These are phyloP conservation scores for Ogataea salicorniae DNA, from an alignment of 805 yeast genomes.

Conservation along the genomic window DNA sequence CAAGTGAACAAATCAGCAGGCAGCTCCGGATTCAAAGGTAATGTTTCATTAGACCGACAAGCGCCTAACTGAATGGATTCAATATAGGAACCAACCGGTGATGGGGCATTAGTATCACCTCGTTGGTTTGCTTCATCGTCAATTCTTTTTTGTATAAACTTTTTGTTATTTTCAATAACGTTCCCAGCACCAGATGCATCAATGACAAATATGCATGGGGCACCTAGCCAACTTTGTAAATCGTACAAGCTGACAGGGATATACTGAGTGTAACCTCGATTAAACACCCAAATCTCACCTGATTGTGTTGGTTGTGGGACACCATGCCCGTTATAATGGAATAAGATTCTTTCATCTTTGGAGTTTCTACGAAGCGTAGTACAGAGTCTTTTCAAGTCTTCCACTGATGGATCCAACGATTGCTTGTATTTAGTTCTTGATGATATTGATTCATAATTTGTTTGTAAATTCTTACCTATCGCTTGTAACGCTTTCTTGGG, in stretches of 20 bases:
- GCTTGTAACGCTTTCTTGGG: slow-evolving; percentile 87
- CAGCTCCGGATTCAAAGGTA: slow-evolving; percentile 89
- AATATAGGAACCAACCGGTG: slow-evolving; percentile 63
- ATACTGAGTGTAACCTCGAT: slow-evolving; percentile 94
- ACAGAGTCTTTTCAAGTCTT: slow-evolving; percentile 89
- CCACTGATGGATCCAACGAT: slow-evolving; percentile 90
- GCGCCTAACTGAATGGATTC: slow-evolving; percentile 95
- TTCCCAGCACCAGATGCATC: slow-evolving; percentile 95
- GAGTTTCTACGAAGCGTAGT: slow-evolving; percentile 84
- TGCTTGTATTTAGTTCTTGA: slow-evolving; percentile 86
- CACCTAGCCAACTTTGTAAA: slow-evolving; percentile 95
- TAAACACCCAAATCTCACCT: slow-evolving; percentile 98
- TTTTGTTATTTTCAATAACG: slow-evolving; percentile 81
- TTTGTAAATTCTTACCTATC: slow-evolving; percentile 81
- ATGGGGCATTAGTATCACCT: slow-evolving; percentile 45
- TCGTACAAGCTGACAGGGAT: slow-evolving; percentile 95
- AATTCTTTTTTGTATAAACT: slow-evolving; percentile 83
- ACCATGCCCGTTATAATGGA: slow-evolving; percentile 97
- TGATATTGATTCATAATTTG: slow-evolving; percentile 85
- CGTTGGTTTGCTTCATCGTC: slow-evolving; percentile 74
- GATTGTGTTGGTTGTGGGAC: slow-evolving; percentile 95
- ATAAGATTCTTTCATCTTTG: slow-evolving; percentile 85
- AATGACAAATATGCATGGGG: slow-evolving; percentile 91
- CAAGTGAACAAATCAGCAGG: slow-evolving; percentile 97
- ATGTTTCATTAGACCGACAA: slow-evolving; percentile 75